Percentiles rank a stretch among this genome's conserved stretches.
These are phyloP conservation scores for Gossypium gossypioides DNA, from an alignment of 441 rosid genomes.

Conservation along the genomic window DNA sequence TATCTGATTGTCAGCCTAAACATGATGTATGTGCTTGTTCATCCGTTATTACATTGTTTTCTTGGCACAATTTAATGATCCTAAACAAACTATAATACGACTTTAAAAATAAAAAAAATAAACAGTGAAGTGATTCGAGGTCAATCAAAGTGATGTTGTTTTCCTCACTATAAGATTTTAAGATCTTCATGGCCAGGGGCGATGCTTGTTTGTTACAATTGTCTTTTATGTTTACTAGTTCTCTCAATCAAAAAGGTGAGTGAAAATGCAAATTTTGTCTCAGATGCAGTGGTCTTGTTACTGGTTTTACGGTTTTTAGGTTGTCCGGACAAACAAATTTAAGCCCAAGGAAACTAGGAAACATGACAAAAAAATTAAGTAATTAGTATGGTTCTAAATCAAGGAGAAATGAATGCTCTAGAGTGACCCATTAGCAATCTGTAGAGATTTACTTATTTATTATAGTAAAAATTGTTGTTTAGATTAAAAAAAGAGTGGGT, in stretches of 20 bases:
- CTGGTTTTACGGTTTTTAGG: neutral
- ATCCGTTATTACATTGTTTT: neutral
- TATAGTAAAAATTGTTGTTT: neutral
- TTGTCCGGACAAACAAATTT: neutral
- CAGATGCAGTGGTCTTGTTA: neutral
- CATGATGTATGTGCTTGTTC: neutral
- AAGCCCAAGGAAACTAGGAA: slow-evolving; percentile 6
- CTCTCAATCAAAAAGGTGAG: neutral
- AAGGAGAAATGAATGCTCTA: neutral
- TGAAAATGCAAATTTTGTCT: neutral
- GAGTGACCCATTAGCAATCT: neutral
- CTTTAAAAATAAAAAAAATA: neutral
- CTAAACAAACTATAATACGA: neutral
- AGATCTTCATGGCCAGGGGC: neutral
- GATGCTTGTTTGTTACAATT: neutral
- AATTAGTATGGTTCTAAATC: neutral
- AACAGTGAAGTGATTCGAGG: neutral
- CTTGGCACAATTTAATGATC: neutral
- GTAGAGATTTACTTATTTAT: neutral
- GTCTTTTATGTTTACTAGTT: neutral
- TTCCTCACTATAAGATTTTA: slow-evolving; percentile 1
- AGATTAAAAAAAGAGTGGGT: neutral
- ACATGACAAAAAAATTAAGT: neutral
- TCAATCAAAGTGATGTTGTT: neutral
- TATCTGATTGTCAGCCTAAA: neutral